Evolutionary conservation across 345 rosid genomes (phyloP).

Genomic region (Lepidium africanum): DNA sequence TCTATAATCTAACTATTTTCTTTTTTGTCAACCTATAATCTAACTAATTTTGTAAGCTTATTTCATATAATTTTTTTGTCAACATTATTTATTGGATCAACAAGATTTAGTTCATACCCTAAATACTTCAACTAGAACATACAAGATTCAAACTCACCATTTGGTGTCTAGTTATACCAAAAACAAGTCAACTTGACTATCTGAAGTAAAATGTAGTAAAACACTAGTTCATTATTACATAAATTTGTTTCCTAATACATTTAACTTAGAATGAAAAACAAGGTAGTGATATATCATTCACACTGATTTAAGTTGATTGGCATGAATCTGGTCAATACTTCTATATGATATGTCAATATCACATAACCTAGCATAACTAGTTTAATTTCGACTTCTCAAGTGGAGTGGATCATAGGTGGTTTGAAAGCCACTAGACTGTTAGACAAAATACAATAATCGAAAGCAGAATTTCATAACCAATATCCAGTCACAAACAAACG

Average conservation of each 20-base stretch:
- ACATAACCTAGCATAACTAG: background rate
- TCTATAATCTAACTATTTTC: no score
- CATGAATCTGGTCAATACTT: background rate
- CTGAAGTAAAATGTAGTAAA: background rate
- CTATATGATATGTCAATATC: background rate
- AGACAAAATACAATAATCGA: background rate
- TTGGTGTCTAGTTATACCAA: no score
- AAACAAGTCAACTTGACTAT: no score
- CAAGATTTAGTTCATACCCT: no score
- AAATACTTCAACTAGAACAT: no score
- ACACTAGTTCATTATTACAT: background rate
- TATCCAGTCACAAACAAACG: background rate
- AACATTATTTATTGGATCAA: no score
- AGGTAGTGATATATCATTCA: background rate
- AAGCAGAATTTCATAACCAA: background rate
- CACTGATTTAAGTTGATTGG: background rate
- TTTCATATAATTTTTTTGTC: no score
- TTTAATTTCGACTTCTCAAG: background rate
- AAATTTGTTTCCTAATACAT: background rate
- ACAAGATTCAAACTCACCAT: no score
- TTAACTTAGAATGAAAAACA: background rate
- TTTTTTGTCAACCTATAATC: no score
- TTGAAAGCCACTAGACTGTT: background rate
- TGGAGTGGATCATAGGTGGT: background rate
- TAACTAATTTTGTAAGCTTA: no score